These are phyloP conservation scores for Protomyces inouyei DNA, from an alignment of 1,139 yeast genomes.

Conservation along the genomic window DNA sequence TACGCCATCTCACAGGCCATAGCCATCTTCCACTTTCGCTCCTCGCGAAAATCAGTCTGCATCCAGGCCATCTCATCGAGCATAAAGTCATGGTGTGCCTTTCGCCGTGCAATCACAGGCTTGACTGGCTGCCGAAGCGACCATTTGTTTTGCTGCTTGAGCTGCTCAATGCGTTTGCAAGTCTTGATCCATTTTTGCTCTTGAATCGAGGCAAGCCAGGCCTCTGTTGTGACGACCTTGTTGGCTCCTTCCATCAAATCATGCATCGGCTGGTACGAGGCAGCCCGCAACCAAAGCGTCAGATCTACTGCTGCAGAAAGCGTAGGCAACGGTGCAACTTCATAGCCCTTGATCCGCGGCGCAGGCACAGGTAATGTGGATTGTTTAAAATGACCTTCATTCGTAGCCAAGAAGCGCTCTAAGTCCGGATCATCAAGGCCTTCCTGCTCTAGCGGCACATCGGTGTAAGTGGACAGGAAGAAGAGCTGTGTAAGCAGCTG, in stretches of 20 bases:
- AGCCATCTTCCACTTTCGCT: slow-evolving; percentile 38
- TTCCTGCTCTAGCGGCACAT: slow-evolving; percentile 12
- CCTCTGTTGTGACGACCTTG: slow-evolving; percentile 76
- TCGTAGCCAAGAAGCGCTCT: slow-evolving; percentile 13
- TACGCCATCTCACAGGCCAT: slow-evolving; percentile 27
- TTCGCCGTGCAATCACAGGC: slow-evolving; percentile 59
- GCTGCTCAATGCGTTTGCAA: slow-evolving; percentile 85
- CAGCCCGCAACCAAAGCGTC: slow-evolving; percentile 84
- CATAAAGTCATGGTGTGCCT: slow-evolving; percentile 66
- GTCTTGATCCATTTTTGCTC: slow-evolving; percentile 93
- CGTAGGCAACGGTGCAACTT: slow-evolving; percentile 12
- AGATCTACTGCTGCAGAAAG: slow-evolving; percentile 46
- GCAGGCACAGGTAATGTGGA: slow-evolving; percentile 11
- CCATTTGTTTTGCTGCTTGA: slow-evolving; percentile 85
- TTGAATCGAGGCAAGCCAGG: slow-evolving; percentile 76
- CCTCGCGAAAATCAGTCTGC: slow-evolving; percentile 72
- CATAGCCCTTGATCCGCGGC: not conserved
- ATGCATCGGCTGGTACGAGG: slow-evolving; percentile 74
- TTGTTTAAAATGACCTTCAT: slow-evolving; percentile 9
- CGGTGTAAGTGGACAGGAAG: slow-evolving; percentile 20
- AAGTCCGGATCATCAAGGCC: slow-evolving; percentile 6
- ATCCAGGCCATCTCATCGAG: slow-evolving; percentile 83
- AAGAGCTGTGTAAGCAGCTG: slow-evolving; percentile 23
- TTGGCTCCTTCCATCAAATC: slow-evolving; percentile 79
- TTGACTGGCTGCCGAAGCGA: slow-evolving; percentile 78